Conservation (phyloP, 2,329 filamentous ascomycete genomes). For the Microsporum audouinii region DNA sequence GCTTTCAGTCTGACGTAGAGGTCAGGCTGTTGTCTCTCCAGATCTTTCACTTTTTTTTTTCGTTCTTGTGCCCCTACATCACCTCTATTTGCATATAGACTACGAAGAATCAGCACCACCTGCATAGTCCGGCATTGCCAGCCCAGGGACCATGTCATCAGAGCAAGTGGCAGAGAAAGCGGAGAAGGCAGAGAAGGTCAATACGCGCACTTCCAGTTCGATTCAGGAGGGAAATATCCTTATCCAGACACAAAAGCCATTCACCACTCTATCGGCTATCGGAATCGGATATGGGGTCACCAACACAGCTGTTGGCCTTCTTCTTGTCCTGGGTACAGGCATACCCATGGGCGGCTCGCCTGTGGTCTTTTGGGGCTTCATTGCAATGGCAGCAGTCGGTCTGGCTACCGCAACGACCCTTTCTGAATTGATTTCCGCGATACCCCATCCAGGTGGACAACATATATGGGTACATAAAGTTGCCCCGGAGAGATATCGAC, state of each 20-base stretch:
- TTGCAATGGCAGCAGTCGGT: constrained; percentile 1
- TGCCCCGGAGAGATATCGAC: neutral
- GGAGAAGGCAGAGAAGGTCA: neutral
- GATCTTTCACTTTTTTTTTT: neutral
- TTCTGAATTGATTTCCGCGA: neutral
- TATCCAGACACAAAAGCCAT: constrained; percentile 1
- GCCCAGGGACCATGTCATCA: neutral
- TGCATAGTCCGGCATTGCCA: neutral
- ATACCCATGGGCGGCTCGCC: neutral
- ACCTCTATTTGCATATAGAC: neutral
- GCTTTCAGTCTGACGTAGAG: neutral
- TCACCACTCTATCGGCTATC: constrained; percentile 1
- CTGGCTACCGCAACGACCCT: constrained; percentile 1
- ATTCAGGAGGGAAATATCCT: neutral
- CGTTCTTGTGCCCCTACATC: neutral
- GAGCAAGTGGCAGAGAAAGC: neutral
- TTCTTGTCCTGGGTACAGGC: neutral
- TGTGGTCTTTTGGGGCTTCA: neutral
- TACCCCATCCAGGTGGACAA: neutral
- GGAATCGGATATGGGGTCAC: constrained; percentile 1
- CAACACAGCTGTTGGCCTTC: neutral
- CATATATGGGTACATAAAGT: constrained; percentile 1
- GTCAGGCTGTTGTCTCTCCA: neutral
- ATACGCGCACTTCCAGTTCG: neutral
- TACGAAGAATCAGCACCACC: neutral